phyloP scores from a whole-genome alignment of 352 stramenopile species.

The Globisporangium sylvaticum region DNA sequence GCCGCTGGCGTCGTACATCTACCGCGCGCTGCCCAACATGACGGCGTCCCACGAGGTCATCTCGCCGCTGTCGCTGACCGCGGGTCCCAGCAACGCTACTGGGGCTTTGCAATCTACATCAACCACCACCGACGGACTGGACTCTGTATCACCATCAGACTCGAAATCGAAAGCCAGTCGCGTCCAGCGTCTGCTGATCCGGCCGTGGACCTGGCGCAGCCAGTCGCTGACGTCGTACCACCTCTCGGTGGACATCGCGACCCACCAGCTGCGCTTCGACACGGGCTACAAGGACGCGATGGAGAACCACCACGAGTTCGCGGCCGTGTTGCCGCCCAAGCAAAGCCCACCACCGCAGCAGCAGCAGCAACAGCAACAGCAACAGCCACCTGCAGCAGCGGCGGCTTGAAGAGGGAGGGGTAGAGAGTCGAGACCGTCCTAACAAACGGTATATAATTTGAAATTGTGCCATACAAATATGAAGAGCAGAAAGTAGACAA shows the following conservation, averaged over 20 bases:
- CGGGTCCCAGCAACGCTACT: not conserved
- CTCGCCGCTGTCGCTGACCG: conserved; percentile 25
- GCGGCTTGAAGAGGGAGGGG: no score
- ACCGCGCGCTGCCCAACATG: conserved; percentile 39
- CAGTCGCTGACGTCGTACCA: conserved; percentile 50
- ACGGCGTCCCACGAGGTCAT: conserved; percentile 46
- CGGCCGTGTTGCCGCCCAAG: conserved; percentile 33
- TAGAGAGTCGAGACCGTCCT: not conserved
- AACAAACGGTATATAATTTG: not conserved
- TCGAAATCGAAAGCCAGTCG: not conserved
- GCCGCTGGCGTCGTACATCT: conserved; percentile 37
- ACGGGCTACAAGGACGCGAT: conserved; percentile 58
- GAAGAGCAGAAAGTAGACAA: not conserved
- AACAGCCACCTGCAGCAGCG: not conserved
- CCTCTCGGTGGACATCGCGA: conserved; percentile 47
- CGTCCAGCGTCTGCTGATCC: conserved; percentile 44
- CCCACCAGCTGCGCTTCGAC: conserved; percentile 53
- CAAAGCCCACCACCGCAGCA: not conserved
- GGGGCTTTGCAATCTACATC: not conserved
- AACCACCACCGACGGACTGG: not conserved
- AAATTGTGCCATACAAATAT: not conserved
- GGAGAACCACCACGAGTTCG: conserved; percentile 48
- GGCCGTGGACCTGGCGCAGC: conserved; percentile 60
- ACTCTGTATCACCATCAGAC: not conserved
- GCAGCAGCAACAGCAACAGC: not conserved